Conservation (phyloP, 495 filamentous ascomycete genomes). For the Eremomyces bilateralis region DNA sequence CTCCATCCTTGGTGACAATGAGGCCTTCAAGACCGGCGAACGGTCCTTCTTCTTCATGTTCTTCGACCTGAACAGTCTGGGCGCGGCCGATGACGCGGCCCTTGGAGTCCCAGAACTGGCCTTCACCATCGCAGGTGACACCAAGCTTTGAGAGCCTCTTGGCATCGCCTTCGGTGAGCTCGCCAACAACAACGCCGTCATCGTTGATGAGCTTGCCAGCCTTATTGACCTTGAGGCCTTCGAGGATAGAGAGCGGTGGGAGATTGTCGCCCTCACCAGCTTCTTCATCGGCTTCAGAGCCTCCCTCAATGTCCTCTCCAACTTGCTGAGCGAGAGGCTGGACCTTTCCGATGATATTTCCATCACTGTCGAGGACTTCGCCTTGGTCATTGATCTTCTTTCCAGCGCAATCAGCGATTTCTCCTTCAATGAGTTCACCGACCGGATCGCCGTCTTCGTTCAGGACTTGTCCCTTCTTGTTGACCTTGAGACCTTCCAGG, state of each 20-base stretch:
- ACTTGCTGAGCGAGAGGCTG: constrained; percentile 13
- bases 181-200: constrained; percentile 20
- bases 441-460: constrained; percentile 30
- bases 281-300: constrained; percentile 16
- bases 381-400: constrained; percentile 32
- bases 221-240: constrained; percentile 40
- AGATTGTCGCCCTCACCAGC: constrained; percentile 19
- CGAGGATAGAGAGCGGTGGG: constrained; percentile 35
- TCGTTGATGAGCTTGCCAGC: constrained; percentile 27
- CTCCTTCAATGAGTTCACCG: constrained; percentile 27
- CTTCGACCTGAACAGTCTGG: constrained; percentile 23
- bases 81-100: constrained; percentile 23
- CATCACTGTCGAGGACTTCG: constrained; percentile 26
- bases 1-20: constrained; percentile 34
- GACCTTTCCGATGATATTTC: constrained; percentile 21
- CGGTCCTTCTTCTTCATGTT: constrained; percentile 31
- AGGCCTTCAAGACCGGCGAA: constrained; percentile 46
- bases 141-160: constrained; percentile 23
- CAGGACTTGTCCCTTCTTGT: constrained; percentile 24
- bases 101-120: constrained; percentile 25
- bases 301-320: constrained; percentile 16
- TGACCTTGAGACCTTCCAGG: constrained; percentile 23
- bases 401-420: constrained; percentile 23
- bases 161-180: constrained; percentile 22
- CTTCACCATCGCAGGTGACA: constrained; percentile 16